Percentiles rank a stretch among this genome's conserved stretches.
These are phyloP conservation scores for Penicillium sp. DNA, from an alignment of 2,329 filamentous ascomycete species.

Conservation along the genomic window DNA sequence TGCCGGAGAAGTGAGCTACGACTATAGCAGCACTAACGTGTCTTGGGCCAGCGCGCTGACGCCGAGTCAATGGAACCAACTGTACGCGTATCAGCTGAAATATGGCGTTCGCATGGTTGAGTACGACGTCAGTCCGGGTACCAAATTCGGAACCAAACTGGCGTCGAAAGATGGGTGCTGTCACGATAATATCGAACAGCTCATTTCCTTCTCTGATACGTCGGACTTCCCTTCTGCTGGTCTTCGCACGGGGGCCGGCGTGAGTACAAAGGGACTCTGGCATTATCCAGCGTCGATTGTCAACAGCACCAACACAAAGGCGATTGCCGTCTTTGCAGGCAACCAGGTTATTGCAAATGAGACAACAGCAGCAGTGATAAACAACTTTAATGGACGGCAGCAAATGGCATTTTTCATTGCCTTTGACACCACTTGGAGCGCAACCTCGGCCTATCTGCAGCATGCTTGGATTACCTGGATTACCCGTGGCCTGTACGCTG, in stretches of 20 bases:
- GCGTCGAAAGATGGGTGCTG: constrained; percentile 53
- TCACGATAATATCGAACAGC: constrained; percentile 54
- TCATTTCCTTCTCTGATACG: constrained; percentile 58
- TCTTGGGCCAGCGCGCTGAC: constrained; percentile 61
- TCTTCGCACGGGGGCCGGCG: constrained; percentile 55
- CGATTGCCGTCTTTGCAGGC: constrained; percentile 60
- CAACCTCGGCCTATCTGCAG: constrained; percentile 63
- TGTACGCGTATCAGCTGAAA: constrained; percentile 62
- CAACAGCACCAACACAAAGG: constrained; percentile 57
- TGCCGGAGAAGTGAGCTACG: constrained; percentile 59
- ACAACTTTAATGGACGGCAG: constrained; percentile 60
- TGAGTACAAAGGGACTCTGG: constrained; percentile 59
- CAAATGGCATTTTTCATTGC: constrained; percentile 67
- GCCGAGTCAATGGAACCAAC: constrained; percentile 58
- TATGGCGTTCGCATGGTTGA: constrained; percentile 67
- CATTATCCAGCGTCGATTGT: constrained; percentile 65
- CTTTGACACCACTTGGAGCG: constrained; percentile 58
- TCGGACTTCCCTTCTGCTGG: constrained; percentile 60
- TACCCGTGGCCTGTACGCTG: constrained; percentile 61
- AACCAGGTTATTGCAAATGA: constrained; percentile 44
- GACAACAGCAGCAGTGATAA: constrained; percentile 64
- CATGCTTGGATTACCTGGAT: constrained; percentile 68
- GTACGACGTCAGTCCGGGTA: constrained; percentile 61
- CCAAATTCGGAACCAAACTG: constrained; percentile 52
- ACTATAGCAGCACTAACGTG: constrained; percentile 46